These are phyloP conservation scores for Barnettozyma pratensis DNA, from an alignment of 805 yeast genomes.

Conservation along the genomic window DNA sequence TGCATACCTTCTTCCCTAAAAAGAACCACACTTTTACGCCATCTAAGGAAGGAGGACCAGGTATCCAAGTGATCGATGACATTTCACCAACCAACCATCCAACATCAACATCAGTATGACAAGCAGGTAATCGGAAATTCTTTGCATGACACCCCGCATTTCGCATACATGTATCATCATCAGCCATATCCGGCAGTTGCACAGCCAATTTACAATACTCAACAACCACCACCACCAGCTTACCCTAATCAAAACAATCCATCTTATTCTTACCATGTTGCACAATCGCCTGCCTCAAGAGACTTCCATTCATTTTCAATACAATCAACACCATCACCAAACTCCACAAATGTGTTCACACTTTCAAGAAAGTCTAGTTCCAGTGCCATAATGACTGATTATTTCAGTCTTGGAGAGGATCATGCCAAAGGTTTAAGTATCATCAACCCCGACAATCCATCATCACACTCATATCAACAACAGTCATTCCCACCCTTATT, in stretches of 20 bases:
- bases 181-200: background rate
- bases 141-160: conserved; percentile 1
- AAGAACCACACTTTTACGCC: too few relatives aligned
- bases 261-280: background rate
- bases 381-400: background rate
- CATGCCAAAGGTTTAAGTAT: background rate
- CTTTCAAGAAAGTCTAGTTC: background rate
- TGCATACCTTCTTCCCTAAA: too few relatives aligned
- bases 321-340: background rate
- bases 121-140: background rate
- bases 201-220: background rate
- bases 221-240: background rate
- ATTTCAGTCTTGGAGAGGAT: background rate
- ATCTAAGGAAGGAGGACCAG: too few relatives aligned
- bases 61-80: too few relatives aligned
- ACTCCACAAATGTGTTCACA: background rate
- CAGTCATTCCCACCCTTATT: background rate
- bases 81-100: too few relatives aligned
- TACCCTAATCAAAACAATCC: background rate
- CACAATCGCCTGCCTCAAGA: background rate
- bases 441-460: background rate
- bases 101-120: too few relatives aligned
- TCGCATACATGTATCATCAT: background rate
- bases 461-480: too few relatives aligned
- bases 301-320: background rate